These are phyloP conservation scores for Yamadazyma kitorensis DNA, from an alignment of 805 yeast genomes.

Conservation along the genomic window DNA sequence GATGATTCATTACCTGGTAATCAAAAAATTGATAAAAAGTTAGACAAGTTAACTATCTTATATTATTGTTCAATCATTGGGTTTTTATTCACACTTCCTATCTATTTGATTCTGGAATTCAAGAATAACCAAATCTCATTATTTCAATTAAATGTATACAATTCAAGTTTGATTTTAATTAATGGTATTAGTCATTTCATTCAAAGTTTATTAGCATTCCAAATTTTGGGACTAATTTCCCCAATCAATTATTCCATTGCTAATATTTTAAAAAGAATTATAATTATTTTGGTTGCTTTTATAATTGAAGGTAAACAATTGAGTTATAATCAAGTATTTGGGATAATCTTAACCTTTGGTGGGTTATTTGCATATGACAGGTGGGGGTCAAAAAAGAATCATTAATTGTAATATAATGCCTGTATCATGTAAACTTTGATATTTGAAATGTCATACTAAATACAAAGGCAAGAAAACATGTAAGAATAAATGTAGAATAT, in stretches of 20 bases:
- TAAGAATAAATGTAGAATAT: neutral
- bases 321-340: conserved; percentile 30
- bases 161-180: conserved; percentile 42
- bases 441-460: no score
- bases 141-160: conserved; percentile 27
- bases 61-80: conserved; percentile 73
- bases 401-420: conserved; percentile 3
- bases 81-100: conserved; percentile 60
- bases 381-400: conserved; percentile 29
- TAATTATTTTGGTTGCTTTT: conserved; percentile 64
- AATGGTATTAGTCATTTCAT: conserved; percentile 70
- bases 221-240: conserved; percentile 65
- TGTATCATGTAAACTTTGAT: no score
- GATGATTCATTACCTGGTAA: conserved; percentile 21
- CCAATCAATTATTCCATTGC: conserved; percentile 81
- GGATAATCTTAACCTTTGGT: conserved; percentile 33
- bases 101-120: conserved; percentile 59
- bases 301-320: conserved; percentile 52
- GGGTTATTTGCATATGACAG: conserved; percentile 43
- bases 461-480: no score
- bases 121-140: conserved; percentile 24
- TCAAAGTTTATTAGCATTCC: conserved; percentile 75
- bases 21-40: conserved; percentile 31
- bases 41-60: conserved; percentile 70
- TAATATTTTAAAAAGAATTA: conserved; percentile 69